These are phyloP conservation scores for Prunus mongolica DNA, from an alignment of 306 rosid species.

Conservation along the genomic window DNA sequence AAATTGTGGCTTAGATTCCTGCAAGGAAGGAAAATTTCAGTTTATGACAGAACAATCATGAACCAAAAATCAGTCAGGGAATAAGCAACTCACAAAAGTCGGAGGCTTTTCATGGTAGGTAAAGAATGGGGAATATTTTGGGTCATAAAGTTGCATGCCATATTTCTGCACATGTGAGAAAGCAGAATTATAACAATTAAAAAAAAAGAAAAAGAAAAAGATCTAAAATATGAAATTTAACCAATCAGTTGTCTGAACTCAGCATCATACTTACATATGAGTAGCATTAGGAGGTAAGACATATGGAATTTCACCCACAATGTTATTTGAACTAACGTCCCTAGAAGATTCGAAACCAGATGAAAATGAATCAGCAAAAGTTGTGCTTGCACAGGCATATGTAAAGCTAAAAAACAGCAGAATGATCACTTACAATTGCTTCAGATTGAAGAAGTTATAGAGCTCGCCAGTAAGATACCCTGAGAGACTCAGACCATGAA, in stretches of 20 bases:
- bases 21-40: slow-evolving; percentile 21
- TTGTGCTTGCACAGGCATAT: not conserved
- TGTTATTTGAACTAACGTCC: slow-evolving; percentile 73
- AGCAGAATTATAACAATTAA: slow-evolving; percentile 5
- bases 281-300: slow-evolving; percentile 77
- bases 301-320: slow-evolving; percentile 67
- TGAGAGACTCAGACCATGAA: slow-evolving; percentile 68
- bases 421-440: slow-evolving; percentile 57
- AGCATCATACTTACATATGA: slow-evolving; percentile 58
- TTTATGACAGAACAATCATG: slow-evolving; percentile 15
- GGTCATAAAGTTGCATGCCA: slow-evolving; percentile 71
- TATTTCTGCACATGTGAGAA: slow-evolving; percentile 48
- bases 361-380: slow-evolving; percentile 6
- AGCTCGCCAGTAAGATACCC: slow-evolving; percentile 69
- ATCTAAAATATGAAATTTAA: slow-evolving; percentile 4
- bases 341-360: slow-evolving; percentile 41
- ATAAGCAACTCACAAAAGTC: slow-evolving; percentile 65
- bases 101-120: slow-evolving; percentile 53
- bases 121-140: slow-evolving; percentile 64
- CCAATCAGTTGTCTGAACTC: not conserved
- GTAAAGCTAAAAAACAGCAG: not conserved
- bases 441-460: slow-evolving; percentile 53
- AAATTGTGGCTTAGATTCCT: slow-evolving; percentile 92
- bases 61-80: not conserved
- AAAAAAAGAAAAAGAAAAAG: not conserved